Evolutionary conservation across 352 stramenopile genomes (phyloP).

Genomic region (Phytophthora melonis): DNA sequence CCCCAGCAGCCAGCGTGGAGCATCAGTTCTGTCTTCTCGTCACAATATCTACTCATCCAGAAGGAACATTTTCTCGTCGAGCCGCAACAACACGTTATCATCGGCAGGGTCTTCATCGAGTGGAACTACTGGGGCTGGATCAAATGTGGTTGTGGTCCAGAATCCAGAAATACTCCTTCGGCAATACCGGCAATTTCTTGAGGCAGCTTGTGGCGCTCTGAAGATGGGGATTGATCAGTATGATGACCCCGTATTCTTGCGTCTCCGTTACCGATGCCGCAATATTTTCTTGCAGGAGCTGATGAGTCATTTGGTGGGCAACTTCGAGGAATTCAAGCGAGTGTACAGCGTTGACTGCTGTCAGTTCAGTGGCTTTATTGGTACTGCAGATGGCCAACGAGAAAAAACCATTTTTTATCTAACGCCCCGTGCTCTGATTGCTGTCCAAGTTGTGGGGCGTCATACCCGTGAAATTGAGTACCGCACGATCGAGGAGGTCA

Average conservation of each 20-base stretch:
- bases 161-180: constrained; percentile 78
- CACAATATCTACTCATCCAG: constrained; percentile 39
- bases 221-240: constrained; percentile 73
- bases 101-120: constrained; percentile 59
- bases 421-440: constrained; percentile 72
- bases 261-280: constrained; percentile 78
- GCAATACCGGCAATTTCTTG: constrained; percentile 82
- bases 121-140: constrained; percentile 30
- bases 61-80: constrained; percentile 41
- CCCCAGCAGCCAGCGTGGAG: constrained; percentile 38
- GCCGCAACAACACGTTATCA: constrained; percentile 44
- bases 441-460: constrained; percentile 67
- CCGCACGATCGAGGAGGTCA: constrained; percentile 63
- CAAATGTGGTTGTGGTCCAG: constrained; percentile 55
- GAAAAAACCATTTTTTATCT: constrained; percentile 82
- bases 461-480: constrained; percentile 85
- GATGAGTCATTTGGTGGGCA: constrained; percentile 81
- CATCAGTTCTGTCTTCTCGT: constrained; percentile 21
- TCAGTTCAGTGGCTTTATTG: constrained; percentile 81
- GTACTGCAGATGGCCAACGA: constrained; percentile 69
- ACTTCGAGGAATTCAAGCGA: constrained; percentile 82
- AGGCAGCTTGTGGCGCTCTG: constrained; percentile 61
- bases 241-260: constrained; percentile 68
- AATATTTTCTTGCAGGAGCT: constrained; percentile 86
- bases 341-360: constrained; percentile 74